Conservation (phyloP, 169 alveolate genomes). For the Eimeria maxima region DNA sequence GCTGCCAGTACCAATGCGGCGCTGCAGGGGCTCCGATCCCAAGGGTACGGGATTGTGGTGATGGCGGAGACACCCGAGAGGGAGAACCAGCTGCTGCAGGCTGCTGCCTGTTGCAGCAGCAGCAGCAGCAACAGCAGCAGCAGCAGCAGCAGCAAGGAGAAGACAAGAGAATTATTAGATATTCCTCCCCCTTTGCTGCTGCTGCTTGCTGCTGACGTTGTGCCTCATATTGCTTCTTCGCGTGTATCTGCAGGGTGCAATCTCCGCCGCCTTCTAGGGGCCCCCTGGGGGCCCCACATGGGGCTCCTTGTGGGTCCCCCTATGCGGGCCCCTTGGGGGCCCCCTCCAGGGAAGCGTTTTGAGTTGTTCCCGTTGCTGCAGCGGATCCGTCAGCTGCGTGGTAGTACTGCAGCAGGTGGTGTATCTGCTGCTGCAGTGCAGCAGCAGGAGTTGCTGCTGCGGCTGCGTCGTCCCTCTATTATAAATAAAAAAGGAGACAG, state of each 20-base stretch:
- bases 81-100: conserved; percentile 56
- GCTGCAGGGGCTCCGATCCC: not conserved
- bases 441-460: no score
- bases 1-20: not conserved
- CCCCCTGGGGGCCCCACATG: no score
- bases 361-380: conserved; percentile 1
- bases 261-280: not conserved
- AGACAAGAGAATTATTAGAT: not conserved
- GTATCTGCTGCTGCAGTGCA: no score
- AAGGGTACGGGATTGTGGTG: not conserved
- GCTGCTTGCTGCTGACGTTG: conserved; percentile 6
- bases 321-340: no score
- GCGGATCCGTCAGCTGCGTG: conserved; percentile 15
- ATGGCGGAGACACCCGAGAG: conserved; percentile 50
- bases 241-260: not conserved
- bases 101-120: conserved; percentile 38
- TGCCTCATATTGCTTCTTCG: not conserved
- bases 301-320: no score
- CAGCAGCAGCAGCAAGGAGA: not conserved
- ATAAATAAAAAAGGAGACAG: no score
- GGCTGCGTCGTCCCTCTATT: no score
- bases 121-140: not conserved
- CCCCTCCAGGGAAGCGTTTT: no score
- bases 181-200: not conserved
- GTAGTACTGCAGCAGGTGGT: not conserved